Evolutionary conservation across 176 grass and related monocot genomes (phyloP).

Genomic region (Carex kokanica): DNA sequence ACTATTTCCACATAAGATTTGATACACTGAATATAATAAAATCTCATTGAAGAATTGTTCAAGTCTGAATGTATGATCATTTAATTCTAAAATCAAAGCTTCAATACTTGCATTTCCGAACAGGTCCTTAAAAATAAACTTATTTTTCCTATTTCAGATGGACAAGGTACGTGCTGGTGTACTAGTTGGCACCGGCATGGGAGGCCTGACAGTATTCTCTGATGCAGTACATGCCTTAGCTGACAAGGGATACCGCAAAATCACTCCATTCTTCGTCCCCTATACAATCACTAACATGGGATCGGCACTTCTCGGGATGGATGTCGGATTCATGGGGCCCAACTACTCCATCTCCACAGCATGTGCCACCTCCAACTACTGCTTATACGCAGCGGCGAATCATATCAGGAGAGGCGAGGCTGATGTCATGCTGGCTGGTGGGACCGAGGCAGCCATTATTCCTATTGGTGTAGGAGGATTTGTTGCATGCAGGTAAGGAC

Average conservation of each 20-base stretch:
- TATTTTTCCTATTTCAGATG: conserved; percentile 39
- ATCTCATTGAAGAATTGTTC: no score
- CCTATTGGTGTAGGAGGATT: conserved; percentile 95
- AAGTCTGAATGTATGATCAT: no score
- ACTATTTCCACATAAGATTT: neutral
- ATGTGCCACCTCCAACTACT: conserved; percentile 97
- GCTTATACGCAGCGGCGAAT: conserved; percentile 93
- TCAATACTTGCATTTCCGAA: no score
- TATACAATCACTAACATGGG: conserved; percentile 98
- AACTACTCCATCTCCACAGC: conserved; percentile 98
- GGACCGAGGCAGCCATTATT: conserved; percentile 95
- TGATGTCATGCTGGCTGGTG: conserved; percentile 96
- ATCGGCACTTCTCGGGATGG: conserved; percentile 89
- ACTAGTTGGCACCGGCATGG: conserved; percentile 97
- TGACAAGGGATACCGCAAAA: conserved; percentile 89
- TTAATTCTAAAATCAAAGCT: no score
- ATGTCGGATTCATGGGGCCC: conserved; percentile 97
- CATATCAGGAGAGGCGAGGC: conserved; percentile 90
- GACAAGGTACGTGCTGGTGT: conserved; percentile 86
- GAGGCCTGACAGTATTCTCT: conserved; percentile 87
- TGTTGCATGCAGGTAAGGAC: conserved; percentile 43
- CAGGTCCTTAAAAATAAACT: neutral
- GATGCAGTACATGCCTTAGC: conserved; percentile 93
- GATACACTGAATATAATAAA: neutral
- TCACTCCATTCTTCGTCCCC: conserved; percentile 95